Conservation (phyloP, 2,329 filamentous ascomycete genomes). For the Microdochium trichocladiopsis region DNA sequence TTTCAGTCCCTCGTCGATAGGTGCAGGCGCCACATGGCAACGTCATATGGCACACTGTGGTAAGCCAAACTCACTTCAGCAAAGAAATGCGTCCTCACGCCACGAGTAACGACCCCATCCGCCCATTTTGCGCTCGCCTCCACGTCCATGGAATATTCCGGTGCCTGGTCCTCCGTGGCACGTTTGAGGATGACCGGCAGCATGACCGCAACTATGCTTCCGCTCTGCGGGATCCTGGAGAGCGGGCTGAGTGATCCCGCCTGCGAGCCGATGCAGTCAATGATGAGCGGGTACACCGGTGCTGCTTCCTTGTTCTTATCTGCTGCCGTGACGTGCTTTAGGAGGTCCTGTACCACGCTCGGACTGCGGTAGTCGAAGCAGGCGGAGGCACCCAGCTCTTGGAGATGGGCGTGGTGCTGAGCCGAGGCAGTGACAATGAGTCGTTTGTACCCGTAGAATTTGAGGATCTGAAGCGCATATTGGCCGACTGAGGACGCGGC, state of each 20-base stretch:
- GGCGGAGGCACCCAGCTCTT: conserved; percentile 31
- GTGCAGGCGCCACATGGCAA: too few relatives aligned
- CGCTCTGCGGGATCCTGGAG: conserved; percentile 32
- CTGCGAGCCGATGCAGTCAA: conserved; percentile 50
- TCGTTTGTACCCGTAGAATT: conserved; percentile 43
- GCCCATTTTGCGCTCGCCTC: conserved; percentile 35
- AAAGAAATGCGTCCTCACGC: conserved; percentile 51
- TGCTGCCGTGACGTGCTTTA: conserved; percentile 9
- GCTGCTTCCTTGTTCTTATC: too few relatives aligned
- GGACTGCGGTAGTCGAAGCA: conserved; percentile 39
- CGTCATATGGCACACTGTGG: too few relatives aligned
- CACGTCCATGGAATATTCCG: conserved; percentile 48
- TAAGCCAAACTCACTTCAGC: conserved; percentile 27
- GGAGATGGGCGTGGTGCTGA: conserved; percentile 35
- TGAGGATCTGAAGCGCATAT: conserved; percentile 40
- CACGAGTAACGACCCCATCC: conserved; percentile 41
- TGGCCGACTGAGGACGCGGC: conserved; percentile 45
- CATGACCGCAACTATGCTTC: conserved; percentile 48
- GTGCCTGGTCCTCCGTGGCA: conserved; percentile 35
- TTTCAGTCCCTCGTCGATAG: too few relatives aligned
- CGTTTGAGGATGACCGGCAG: conserved; percentile 52
- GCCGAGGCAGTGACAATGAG: conserved; percentile 40
- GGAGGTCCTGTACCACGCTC: conserved; percentile 24
- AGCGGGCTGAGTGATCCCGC: conserved; percentile 34
- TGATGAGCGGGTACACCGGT: conserved; percentile 30